phyloP scores from a whole-genome alignment of 2,329 filamentous ascomycete species.

The Diaporthe velutina region DNA sequence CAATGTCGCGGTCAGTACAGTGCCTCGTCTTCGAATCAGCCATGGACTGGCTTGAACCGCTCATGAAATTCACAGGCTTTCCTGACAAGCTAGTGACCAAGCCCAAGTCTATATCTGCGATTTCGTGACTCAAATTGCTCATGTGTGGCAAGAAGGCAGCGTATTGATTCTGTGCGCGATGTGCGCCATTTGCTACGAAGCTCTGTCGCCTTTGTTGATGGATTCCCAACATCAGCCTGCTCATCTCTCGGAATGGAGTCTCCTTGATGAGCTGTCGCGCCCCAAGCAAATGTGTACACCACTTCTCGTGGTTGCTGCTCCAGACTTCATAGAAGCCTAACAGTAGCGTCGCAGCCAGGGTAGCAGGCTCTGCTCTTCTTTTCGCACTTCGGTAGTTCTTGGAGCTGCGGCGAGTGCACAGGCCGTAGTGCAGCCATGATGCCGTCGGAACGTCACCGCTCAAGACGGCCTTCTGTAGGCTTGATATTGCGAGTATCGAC shows the following conservation, averaged over 20 bases:
- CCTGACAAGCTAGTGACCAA: slow-evolving; percentile 59
- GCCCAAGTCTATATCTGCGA: slow-evolving; percentile 56
- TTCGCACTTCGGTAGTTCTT: slow-evolving; percentile 78
- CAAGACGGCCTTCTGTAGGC: slow-evolving; percentile 88
- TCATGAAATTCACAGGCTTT: slow-evolving; percentile 46
- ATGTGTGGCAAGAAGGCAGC: slow-evolving; percentile 44
- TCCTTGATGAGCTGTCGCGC: slow-evolving; percentile 86
- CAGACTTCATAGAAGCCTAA: slow-evolving; percentile 95
- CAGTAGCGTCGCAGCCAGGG: slow-evolving; percentile 87
- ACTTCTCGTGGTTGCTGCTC: slow-evolving; percentile 94
- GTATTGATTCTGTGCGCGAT: slow-evolving; percentile 39
- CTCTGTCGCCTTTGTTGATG: slow-evolving; percentile 57
- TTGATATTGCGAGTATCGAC: slow-evolving; percentile 88
- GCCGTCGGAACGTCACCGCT: slow-evolving; percentile 81
- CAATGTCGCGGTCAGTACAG: slow-evolving; percentile 73
- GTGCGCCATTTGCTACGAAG: slow-evolving; percentile 33
- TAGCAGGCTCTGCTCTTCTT: slow-evolving; percentile 81
- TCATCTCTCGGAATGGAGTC: slow-evolving; percentile 82
- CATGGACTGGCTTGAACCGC: slow-evolving; percentile 39
- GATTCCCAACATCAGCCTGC: slow-evolving; percentile 75
- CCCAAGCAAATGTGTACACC: slow-evolving; percentile 92
- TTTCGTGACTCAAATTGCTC: slow-evolving; percentile 46
- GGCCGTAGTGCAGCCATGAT: slow-evolving; percentile 92
- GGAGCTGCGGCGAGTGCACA: slow-evolving; percentile 83
- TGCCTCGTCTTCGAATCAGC: slow-evolving; percentile 30